phyloP scores from a whole-genome alignment of 1,284 basidiomycete genomes.

The Naganishia liquefaciens region DNA sequence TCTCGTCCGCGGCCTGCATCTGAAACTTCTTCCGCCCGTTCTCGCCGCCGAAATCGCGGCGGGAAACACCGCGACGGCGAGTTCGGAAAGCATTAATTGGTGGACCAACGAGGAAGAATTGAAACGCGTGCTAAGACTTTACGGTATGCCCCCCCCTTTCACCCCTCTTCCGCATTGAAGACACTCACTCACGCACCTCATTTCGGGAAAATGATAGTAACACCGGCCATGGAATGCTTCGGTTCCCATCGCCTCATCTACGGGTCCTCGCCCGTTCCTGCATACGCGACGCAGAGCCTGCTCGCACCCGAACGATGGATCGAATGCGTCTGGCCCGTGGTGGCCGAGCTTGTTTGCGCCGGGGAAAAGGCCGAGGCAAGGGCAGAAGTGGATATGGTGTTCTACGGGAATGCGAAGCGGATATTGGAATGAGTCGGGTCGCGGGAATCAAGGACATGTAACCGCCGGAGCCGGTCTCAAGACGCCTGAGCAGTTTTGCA shows the following conservation, averaged over 20 bases:
- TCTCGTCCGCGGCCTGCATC: slow-evolving; percentile 68
- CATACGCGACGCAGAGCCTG: slow-evolving; percentile 47
- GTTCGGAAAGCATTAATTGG: slow-evolving; percentile 47
- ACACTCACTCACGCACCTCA: background rate
- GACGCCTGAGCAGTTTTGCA: no score
- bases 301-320: slow-evolving; percentile 70
- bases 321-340: slow-evolving; percentile 71
- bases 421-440: background rate
- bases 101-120: slow-evolving; percentile 63
- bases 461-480: background rate
- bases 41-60: slow-evolving; percentile 39
- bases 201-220: slow-evolving; percentile 38
- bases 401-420: slow-evolving; percentile 17
- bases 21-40: slow-evolving; percentile 77
- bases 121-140: slow-evolving; percentile 82
- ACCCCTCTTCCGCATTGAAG: background rate
- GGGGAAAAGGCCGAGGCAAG: slow-evolving; percentile 59
- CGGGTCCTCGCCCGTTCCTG: slow-evolving; percentile 56
- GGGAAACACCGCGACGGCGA: background rate
- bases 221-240: slow-evolving; percentile 64
- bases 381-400: slow-evolving; percentile 25
- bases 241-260: slow-evolving; percentile 63
- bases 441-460: background rate
- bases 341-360: slow-evolving; percentile 78
- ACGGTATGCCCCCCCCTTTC: slow-evolving; percentile 63